Base-by-base conservation (phyloP, 2,329 filamentous ascomycete species). In the Microdochium nivale region DNA sequence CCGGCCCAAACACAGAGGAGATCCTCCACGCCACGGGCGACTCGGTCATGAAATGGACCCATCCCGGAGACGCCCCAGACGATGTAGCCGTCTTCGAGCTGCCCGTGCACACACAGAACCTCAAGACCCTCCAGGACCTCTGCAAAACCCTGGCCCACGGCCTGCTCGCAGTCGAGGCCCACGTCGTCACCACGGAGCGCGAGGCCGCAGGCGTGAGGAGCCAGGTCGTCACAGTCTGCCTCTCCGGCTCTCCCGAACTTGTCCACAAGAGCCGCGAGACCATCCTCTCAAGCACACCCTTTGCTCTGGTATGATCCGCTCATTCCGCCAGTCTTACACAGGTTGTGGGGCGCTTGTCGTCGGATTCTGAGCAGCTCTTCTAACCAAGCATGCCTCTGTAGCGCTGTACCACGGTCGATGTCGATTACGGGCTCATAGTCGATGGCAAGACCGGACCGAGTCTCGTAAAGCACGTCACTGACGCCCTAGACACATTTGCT, bases 371-470 rank as follows among this genome's bases (percentile, higher is more conserved):
- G 13, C 19, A 55, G 53, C 52, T 48, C 47, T 44, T 55, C 47
- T 59, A 46, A 58, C 64, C 64, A 63, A 61, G 59, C 62, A 64
- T 60, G 61, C 53, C 24, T 27, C 52, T 60, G 55, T 71, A 96
- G 92, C 87, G 89, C 61, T 96, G 90, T 70, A 90, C 91, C 47
- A 90, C 86, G 51, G 89, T 99, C 63, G 94, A 97, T 66, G 87
- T 99, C 60, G 90, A 96, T 66, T 90, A 90, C 62, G 86, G 90
- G 61, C 80, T 96, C 59, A 89, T 97, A 64, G 87, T 91, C 66
- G 90, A 95, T 62, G 66, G 79, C 46, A 73, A 71, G 51, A 77
- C 77, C 58, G 82, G 84, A 49, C 40, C 40, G 7, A 44, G 40
- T 19, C 82, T 85, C 46, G 77, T 96, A 54, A 84, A 89, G 65